Conservation (phyloP, 2,329 filamentous ascomycete genomes). For the Pseudocercospora cruenta region DNA sequence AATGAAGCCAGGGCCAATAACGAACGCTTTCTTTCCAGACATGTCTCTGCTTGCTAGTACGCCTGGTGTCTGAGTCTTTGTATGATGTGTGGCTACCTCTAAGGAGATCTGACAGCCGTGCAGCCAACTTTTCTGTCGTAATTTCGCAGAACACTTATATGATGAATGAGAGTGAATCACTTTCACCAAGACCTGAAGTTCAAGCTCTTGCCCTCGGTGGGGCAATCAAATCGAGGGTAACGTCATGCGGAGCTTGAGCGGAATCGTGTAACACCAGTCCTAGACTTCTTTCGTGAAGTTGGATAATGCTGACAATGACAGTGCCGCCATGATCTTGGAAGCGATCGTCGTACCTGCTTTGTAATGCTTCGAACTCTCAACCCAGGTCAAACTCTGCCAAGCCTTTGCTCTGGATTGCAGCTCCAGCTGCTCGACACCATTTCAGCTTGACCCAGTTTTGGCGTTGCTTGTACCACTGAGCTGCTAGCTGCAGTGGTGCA, state of each 20-base stretch:
- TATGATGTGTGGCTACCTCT: neutral
- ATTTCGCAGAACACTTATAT: neutral
- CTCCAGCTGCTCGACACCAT: conserved; percentile 14
- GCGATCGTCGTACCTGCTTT: neutral
- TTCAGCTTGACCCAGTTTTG: conserved; percentile 6
- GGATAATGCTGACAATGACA: neutral
- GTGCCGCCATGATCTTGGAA: neutral
- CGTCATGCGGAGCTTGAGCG: conserved; percentile 8
- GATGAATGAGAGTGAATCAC: neutral
- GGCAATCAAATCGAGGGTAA: neutral
- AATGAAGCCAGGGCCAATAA: conserved; percentile 54
- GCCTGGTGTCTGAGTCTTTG: neutral
- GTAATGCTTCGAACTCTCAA: neutral
- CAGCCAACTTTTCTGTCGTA: neutral
- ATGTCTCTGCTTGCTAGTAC: conserved; percentile 13
- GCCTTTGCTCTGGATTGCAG: neutral
- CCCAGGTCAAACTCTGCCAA: neutral
- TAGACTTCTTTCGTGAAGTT: too few relatives aligned
- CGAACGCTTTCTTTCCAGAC: conserved; percentile 43
- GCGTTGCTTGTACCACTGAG: conserved; percentile 12
- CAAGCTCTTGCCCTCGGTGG: neutral
- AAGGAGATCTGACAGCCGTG: neutral
- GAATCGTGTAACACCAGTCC: too few relatives aligned
- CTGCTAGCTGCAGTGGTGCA: conserved; percentile 13
- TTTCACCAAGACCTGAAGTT: neutral